phyloP scores from a whole-genome alignment of 345 rosid genomes.

The Durio zibethinus region DNA sequence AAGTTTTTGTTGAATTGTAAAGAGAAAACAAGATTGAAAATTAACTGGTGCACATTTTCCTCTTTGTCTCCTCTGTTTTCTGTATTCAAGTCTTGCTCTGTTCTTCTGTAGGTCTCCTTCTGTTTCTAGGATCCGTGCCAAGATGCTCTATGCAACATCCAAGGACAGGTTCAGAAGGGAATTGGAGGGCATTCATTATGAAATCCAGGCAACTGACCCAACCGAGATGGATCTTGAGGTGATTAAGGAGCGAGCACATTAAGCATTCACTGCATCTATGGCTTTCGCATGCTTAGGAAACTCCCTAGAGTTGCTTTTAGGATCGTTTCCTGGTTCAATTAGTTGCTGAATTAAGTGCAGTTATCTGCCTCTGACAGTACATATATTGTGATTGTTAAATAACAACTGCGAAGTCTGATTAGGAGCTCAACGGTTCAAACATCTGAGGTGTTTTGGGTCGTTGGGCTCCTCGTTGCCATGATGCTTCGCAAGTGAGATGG shows the following conservation, averaged over 20 bases:
- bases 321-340: slow-evolving; percentile 8
- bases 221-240: slow-evolving; percentile 77
- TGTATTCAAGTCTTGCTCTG: neutral
- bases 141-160: slow-evolving; percentile 72
- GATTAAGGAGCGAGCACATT: slow-evolving; percentile 54
- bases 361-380: slow-evolving; percentile 2
- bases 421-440: slow-evolving; percentile 23
- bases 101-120: slow-evolving; percentile 59
- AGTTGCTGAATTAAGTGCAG: slow-evolving; percentile 16
- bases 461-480: slow-evolving; percentile 36
- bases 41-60: neutral
- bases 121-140: slow-evolving; percentile 65
- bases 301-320: neutral
- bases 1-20: neutral
- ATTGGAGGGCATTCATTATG: slow-evolving; percentile 75
- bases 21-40: neutral
- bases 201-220: slow-evolving; percentile 83
- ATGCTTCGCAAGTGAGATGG: slow-evolving; percentile 44
- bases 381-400: slow-evolving; percentile 19
- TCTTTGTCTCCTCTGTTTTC: neutral
- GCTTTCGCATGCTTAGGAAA: neutral
- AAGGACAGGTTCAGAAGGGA: slow-evolving; percentile 65
- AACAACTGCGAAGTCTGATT: slow-evolving; percentile 48
- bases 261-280: neutral
- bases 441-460: neutral